These are phyloP conservation scores for Tetraselmis striata DNA, from an alignment of 139 green algal species.

Conservation along the genomic window DNA sequence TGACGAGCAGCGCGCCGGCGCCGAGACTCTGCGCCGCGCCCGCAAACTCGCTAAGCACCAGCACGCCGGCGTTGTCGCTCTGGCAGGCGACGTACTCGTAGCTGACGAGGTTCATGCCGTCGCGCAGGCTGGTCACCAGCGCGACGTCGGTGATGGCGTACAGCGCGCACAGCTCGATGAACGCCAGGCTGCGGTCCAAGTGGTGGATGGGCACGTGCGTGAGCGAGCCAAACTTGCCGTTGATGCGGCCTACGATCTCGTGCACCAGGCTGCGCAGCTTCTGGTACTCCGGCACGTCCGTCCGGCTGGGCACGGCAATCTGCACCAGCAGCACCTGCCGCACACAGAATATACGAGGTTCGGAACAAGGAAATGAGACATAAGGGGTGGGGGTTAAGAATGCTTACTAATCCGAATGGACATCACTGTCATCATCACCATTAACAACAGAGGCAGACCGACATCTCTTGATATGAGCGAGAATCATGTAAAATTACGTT, in stretches of 20 bases:
- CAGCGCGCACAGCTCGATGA: conserved; percentile 93
- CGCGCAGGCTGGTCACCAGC: conserved; percentile 73
- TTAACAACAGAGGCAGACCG: too few species aligned
- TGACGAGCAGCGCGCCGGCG: conserved; percentile 92
- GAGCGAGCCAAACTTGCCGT: conserved; percentile 93
- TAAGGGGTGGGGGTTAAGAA: too few species aligned
- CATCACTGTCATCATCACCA: too few species aligned
- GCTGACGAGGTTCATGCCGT: conserved; percentile 93
- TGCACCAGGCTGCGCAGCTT: conserved; percentile 89
- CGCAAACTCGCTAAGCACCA: conserved; percentile 97
- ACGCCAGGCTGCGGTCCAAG: conserved; percentile 82
- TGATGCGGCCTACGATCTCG: conserved; percentile 99
- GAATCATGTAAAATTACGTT: too few species aligned
- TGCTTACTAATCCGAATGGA: too few species aligned
- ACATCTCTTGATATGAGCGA: too few species aligned
- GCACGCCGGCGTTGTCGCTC: conserved; percentile 79
- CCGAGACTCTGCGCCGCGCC: conserved; percentile 79
- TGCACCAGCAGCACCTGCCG: conserved; percentile 85
- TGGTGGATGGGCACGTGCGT: conserved; percentile 98
- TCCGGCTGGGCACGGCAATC: conserved; percentile 93
- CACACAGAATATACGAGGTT: too few species aligned
- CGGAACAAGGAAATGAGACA: too few species aligned
- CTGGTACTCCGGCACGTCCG: conserved; percentile 95
- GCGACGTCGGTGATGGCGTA: conserved; percentile 83
- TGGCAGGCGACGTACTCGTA: conserved; percentile 89